Base-by-base conservation (phyloP, 768 basidiomycete species). In the Exidia glandulosa region DNA sequence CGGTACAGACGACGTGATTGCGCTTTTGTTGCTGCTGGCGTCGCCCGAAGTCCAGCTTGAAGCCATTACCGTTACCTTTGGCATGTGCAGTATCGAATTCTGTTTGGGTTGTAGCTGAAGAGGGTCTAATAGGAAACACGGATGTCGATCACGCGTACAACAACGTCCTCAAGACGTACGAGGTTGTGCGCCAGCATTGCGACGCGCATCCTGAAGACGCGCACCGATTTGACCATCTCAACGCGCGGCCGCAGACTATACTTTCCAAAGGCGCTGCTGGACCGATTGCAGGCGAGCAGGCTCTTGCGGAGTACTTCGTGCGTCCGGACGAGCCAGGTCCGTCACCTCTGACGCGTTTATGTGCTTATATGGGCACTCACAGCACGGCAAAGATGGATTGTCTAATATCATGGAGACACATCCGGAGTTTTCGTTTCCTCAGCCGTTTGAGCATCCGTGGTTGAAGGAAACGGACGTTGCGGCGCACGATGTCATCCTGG, bases 141-240 rank as follows among this genome's bases (percentile, higher is more conserved):
- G 55, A 58, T 30, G 37, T 64, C 32, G 41, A 54, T 3, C 52
- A 63, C 29, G 63, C 66, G 2, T 57, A 60, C 60, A 41, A 47
- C 57, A 73, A 73, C 64, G 62, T 72, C 29, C 60, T 61, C 16
- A 73, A 73, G 61, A 55, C 67, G 29, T 72, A 69, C 61, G 61
- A 60, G 41, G 62, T 68, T 0, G 63, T 72, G 23, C 61, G 67
- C 34, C n/a, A 55, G 13, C 67, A 71, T 48, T 37, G 70, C 14
- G 58, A 57, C 2, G 55, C 31, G 10, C 45, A 64, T 52, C 66
- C 64, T 4, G 56, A 56, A 25, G 64, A 66, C 36, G 57, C 31
- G 32, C 50, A 33, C 4, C 56, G 64, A 5, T 67, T 63, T 37
- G 60, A 48, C 10, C 59, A 59, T 36, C 57, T 45, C 27, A 30